Percentiles rank a stretch among this genome's conserved stretches.
Conservation (phyloP, 108 stramenopile species). For the Chaetoceros tenuissimus region DNA sequence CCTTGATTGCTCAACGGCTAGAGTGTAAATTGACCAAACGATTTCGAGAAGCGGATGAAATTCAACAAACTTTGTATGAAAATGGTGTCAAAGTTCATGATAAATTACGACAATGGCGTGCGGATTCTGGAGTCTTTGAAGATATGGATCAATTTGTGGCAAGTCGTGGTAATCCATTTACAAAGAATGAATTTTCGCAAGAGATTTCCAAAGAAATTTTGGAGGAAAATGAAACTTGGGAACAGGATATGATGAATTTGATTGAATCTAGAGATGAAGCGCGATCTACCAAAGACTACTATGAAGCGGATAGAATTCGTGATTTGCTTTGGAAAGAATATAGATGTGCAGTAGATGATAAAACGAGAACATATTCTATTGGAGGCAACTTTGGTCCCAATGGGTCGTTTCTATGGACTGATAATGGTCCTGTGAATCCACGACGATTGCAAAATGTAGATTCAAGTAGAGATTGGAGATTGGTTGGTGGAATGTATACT, state of each 20-base stretch:
- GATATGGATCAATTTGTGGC: background rate
- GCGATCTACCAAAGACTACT: slow-evolving; percentile 31
- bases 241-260: slow-evolving; percentile 7
- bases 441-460: background rate
- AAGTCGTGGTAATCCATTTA: slow-evolving; percentile 6
- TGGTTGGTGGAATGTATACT: background rate
- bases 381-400: slow-evolving; percentile 37
- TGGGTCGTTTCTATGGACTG: background rate
- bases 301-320: slow-evolving; percentile 42
- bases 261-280: slow-evolving; percentile 28
- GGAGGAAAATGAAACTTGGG: background rate
- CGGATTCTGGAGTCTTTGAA: slow-evolving; percentile 40
- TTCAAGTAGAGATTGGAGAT: background rate
- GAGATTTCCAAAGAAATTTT: too few species aligned
- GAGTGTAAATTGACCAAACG: slow-evolving; percentile 46
- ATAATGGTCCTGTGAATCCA: background rate
- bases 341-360: slow-evolving; percentile 44
- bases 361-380: slow-evolving; percentile 30
- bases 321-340: slow-evolving; percentile 26
- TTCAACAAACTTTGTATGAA: slow-evolving; percentile 33
- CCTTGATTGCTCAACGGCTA: slow-evolving; percentile 41
- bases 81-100: slow-evolving; percentile 51
- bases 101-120: slow-evolving; percentile 45
- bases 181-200: background rate
- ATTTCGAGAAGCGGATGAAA: slow-evolving; percentile 42